Conservation (phyloP, 441 rosid genomes). For the Bruguiera hainesii region DNA sequence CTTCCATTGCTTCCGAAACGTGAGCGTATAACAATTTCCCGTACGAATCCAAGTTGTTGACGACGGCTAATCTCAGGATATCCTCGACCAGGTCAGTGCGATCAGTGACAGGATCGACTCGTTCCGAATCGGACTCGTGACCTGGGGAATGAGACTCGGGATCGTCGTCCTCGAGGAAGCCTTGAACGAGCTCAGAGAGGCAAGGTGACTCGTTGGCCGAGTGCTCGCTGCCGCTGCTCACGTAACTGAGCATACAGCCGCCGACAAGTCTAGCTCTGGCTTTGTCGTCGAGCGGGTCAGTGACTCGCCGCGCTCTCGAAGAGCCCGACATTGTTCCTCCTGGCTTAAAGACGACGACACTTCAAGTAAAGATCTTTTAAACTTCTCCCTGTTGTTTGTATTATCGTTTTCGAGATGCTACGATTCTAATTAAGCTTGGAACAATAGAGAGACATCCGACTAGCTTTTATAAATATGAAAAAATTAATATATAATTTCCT, state of each 20-base stretch:
- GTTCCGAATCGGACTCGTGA: constrained; percentile 44
- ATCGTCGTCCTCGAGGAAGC: constrained; percentile 54
- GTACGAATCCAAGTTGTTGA: constrained; percentile 35
- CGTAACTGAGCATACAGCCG: constrained; percentile 28
- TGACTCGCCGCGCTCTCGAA: constrained; percentile 48
- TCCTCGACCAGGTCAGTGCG: constrained; percentile 28
- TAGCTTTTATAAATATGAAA: background rate
- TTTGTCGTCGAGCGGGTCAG: constrained; percentile 54
- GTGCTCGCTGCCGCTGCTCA: constrained; percentile 80
- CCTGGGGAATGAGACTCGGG: constrained; percentile 4
- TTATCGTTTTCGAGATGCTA: background rate
- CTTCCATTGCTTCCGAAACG: constrained; percentile 45
- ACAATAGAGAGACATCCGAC: background rate
- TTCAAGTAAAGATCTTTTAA: background rate
- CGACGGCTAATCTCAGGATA: constrained; percentile 14
- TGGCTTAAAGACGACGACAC: background rate
- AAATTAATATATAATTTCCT: too few relatives aligned
- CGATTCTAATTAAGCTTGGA: too few relatives aligned
- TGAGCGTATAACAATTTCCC: constrained; percentile 35
- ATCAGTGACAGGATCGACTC: constrained; percentile 29
- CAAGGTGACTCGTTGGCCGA: constrained; percentile 52
- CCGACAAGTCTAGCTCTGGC: constrained; percentile 65
- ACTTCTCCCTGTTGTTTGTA: background rate
- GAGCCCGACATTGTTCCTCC: constrained; percentile 26
- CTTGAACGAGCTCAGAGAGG: constrained; percentile 74